A percentile compares a stretch with the other conserved stretches of the same genome.
Evolutionary conservation across 2,329 filamentous ascomycete species (phyloP).

Genomic region (Dendrostoma leiphaemia): DNA sequence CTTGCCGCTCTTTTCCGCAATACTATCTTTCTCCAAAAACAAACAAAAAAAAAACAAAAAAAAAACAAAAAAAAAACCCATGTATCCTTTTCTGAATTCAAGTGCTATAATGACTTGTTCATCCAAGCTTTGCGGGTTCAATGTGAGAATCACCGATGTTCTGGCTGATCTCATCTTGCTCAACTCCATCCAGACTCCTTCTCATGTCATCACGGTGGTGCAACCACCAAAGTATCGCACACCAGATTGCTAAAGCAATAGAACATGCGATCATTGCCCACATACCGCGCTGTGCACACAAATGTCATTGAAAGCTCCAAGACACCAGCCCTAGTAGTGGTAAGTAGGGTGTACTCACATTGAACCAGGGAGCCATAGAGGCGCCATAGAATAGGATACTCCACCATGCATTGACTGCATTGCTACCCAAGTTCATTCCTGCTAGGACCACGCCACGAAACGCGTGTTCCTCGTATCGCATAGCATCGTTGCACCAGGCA

Average conservation of each 20-base stretch:
- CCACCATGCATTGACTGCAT: constrained; percentile 73
- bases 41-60: too few relatives aligned
- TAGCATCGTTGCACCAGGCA: constrained; percentile 72
- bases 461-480: constrained; percentile 61
- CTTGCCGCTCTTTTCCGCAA: too few relatives aligned
- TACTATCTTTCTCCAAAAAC: too few relatives aligned
- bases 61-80: too few relatives aligned
- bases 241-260: constrained; percentile 60
- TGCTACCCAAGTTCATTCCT: constrained; percentile 69
- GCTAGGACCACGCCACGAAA: constrained; percentile 67
- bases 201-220: constrained; percentile 32
- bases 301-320: constrained; percentile 17
- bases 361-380: constrained; percentile 64
- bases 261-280: constrained; percentile 69
- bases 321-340: constrained; percentile 6
- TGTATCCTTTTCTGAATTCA: too few relatives aligned
- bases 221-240: constrained; percentile 46
- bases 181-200: constrained; percentile 17
- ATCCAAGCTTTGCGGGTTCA: background rate
- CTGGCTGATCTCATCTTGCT: background rate
- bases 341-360: constrained; percentile 40
- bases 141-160: background rate
- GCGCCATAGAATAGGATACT: constrained; percentile 69
- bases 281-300: constrained; percentile 57
- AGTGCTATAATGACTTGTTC: too few relatives aligned